Percentiles rank a stretch among this genome's conserved stretches.
These are phyloP conservation scores for Fusarium chaquense DNA, from an alignment of 2,329 filamentous ascomycete species.

Conservation along the genomic window DNA sequence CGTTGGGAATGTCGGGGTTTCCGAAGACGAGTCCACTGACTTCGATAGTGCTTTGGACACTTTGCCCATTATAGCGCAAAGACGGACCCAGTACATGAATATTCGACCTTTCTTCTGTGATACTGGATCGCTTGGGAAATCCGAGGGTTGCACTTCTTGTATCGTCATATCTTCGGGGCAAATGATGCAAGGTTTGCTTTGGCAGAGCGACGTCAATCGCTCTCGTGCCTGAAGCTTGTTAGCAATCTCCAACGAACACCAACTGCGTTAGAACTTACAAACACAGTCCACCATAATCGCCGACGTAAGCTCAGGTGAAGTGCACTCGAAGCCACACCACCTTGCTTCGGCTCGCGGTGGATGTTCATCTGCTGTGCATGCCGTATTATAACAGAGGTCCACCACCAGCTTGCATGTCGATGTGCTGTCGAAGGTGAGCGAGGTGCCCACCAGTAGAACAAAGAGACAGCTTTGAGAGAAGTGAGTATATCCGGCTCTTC, in stretches of 20 bases:
- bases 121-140: slow-evolving; percentile 53
- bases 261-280: slow-evolving; percentile 22
- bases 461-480: slow-evolving; percentile 52
- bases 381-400: slow-evolving; percentile 58
- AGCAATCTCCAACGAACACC: not conserved
- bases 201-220: slow-evolving; percentile 55
- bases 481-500: slow-evolving; percentile 54
- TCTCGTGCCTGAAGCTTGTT: slow-evolving; percentile 34
- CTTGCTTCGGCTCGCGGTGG: slow-evolving; percentile 53
- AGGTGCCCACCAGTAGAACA: slow-evolving; percentile 61
- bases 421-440: slow-evolving; percentile 54
- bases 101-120: slow-evolving; percentile 53
- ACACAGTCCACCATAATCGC: slow-evolving; percentile 41
- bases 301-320: slow-evolving; percentile 29
- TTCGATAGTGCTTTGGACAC: slow-evolving; percentile 54
- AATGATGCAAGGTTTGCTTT: slow-evolving; percentile 59
- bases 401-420: slow-evolving; percentile 59
- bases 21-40: slow-evolving; percentile 13
- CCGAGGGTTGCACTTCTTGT: slow-evolving; percentile 52
- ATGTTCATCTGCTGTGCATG: slow-evolving; percentile 60
- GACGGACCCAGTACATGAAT: slow-evolving; percentile 57
- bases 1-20: slow-evolving; percentile 19
- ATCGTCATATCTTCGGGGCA: slow-evolving; percentile 58
- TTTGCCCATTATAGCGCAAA: slow-evolving; percentile 56
- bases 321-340: not conserved